Evolutionary conservation across 108 stramenopile species (phyloP).

Genomic region (Discostella pseudostelligera): DNA sequence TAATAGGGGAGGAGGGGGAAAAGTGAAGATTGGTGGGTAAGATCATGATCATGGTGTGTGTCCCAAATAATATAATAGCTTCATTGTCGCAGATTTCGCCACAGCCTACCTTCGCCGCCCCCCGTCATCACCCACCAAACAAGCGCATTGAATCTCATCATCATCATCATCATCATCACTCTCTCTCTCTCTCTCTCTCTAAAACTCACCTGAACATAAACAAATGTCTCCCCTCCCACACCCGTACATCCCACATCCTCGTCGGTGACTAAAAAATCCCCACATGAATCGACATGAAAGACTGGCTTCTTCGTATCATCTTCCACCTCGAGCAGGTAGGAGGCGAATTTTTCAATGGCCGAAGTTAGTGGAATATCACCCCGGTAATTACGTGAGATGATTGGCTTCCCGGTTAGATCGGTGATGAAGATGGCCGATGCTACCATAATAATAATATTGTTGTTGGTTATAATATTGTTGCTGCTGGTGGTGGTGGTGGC

Average conservation of each 20-base stretch:
- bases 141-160: too few relatives aligned
- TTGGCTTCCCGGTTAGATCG: slow-evolving; percentile 91
- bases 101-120: too few relatives aligned
- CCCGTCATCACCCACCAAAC: too few relatives aligned
- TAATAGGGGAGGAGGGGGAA: not conserved
- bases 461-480: not conserved
- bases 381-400: slow-evolving; percentile 97
- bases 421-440: slow-evolving; percentile 89
- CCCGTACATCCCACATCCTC: slow-evolving; percentile 59
- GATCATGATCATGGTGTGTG: not conserved
- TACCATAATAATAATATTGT: slow-evolving; percentile 65
- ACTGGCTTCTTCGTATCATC: slow-evolving; percentile 84
- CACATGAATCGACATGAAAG: slow-evolving; percentile 73
- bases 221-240: slow-evolving; percentile 73
- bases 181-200: too few relatives aligned
- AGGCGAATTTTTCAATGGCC: slow-evolving; percentile 76
- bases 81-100: too few relatives aligned
- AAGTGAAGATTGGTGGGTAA: not conserved
- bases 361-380: slow-evolving; percentile 93
- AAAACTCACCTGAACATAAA: slow-evolving; percentile 85
- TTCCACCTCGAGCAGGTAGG: slow-evolving; percentile 74
- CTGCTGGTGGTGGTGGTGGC: too few relatives aligned
- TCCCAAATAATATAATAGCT: too few relatives aligned
- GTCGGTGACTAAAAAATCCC: slow-evolving; percentile 55
- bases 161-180: too few relatives aligned